A percentile compares a stretch with the other conserved stretches of the same genome.
Evolutionary conservation across 2,329 filamentous ascomycete genomes (phyloP).

Genomic region (Sclerotiophoma versabilis): DNA sequence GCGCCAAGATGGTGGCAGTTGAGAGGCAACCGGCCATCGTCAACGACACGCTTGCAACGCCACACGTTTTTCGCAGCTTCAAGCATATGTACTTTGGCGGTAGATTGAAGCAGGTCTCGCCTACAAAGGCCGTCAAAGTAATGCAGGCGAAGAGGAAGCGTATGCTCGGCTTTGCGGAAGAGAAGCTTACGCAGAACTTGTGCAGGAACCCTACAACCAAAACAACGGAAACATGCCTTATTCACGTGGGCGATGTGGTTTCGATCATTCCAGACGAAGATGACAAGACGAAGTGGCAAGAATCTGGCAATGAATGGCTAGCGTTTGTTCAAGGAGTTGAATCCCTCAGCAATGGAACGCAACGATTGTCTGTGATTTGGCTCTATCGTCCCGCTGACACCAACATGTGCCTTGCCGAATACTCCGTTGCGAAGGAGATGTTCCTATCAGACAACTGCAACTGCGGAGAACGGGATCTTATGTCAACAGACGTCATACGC

Average conservation of each 20-base stretch:
- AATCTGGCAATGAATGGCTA: conserved; percentile 67
- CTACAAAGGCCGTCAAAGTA: conserved; percentile 13
- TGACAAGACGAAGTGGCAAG: conserved; percentile 63
- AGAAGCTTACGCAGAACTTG: no score
- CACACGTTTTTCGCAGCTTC: conserved; percentile 72
- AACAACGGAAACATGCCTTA: no score
- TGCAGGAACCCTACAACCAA: no score
- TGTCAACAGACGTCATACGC: conserved; percentile 63
- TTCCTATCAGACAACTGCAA: conserved; percentile 81
- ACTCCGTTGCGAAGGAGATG: conserved; percentile 74
- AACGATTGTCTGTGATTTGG: conserved; percentile 72
- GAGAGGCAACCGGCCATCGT: conserved; percentile 26
- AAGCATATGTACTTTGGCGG: conserved; percentile 66
- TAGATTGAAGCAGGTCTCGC: conserved; percentile 52
- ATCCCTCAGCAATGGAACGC: conserved; percentile 41
- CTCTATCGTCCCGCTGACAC: conserved; percentile 76
- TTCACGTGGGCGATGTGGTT: conserved; percentile 58
- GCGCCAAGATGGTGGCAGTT: conserved; percentile 10
- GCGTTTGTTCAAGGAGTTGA: conserved; percentile 68
- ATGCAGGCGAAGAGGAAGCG: conserved; percentile 22
- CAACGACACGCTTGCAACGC: conserved; percentile 70
- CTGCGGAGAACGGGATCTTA: conserved; percentile 63
- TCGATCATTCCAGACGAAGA: conserved; percentile 55
- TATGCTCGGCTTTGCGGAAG: conserved; percentile 26
- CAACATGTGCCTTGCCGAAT: conserved; percentile 70